Percentiles rank a stretch among this genome's conserved stretches.
phyloP scores from a whole-genome alignment of 805 yeast species.

The Ogataea naganishii region DNA sequence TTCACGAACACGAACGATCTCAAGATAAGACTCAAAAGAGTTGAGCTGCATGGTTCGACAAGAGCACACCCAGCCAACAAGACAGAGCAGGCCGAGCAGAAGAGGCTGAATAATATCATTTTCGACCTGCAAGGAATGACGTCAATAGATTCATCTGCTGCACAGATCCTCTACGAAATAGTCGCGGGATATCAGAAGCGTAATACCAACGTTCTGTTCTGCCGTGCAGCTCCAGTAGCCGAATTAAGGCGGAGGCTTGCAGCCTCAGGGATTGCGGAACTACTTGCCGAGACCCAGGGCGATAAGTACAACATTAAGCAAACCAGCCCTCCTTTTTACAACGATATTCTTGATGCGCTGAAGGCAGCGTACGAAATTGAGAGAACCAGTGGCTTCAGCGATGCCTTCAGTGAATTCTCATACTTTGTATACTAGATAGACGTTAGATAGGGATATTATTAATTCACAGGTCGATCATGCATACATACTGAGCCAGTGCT shows the following conservation, averaged over 20 bases:
- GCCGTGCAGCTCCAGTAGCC: slow-evolving; percentile 44
- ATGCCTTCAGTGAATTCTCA: slow-evolving; percentile 9
- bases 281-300: slow-evolving; percentile 19
- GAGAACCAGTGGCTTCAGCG: slow-evolving; percentile 10
- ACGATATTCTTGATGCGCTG: slow-evolving; percentile 51
- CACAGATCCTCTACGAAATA: slow-evolving; percentile 61
- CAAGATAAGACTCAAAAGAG: slow-evolving; percentile 52
- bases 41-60: slow-evolving; percentile 72
- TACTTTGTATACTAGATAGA: slow-evolving; percentile 3
- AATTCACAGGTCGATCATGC: too few relatives aligned
- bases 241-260: slow-evolving; percentile 41
- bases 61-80: slow-evolving; percentile 62
- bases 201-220: slow-evolving; percentile 48
- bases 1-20: slow-evolving; percentile 81
- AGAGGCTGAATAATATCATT: slow-evolving; percentile 45
- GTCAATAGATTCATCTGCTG: slow-evolving; percentile 70
- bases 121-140: slow-evolving; percentile 82
- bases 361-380: slow-evolving; percentile 31
- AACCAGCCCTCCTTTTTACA: slow-evolving; percentile 32
- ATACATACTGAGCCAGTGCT: too few relatives aligned
- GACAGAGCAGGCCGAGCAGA: too few relatives aligned
- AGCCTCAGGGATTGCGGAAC: slow-evolving; percentile 44
- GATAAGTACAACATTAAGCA: slow-evolving; percentile 22
- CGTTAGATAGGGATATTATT: too few relatives aligned
- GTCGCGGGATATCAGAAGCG: slow-evolving; percentile 45